Conservation (phyloP, 768 basidiomycete species). For the Strobilomyces confusus region DNA sequence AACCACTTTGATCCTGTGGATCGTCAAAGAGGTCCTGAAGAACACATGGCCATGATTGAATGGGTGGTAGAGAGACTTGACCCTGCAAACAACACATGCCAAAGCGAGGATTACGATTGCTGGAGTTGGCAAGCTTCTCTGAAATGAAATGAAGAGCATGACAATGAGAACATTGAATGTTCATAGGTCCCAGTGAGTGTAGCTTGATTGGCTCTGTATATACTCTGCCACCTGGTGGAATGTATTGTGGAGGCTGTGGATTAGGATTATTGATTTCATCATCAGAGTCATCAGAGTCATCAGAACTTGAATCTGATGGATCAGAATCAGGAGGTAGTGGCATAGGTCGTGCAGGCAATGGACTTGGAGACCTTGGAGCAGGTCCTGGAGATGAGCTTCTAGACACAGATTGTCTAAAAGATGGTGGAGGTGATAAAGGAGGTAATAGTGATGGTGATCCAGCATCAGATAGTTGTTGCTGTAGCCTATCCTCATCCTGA, state of each 20-base stretch:
- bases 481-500: not conserved
- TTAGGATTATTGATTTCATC: not conserved
- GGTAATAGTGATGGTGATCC: too few relatives aligned
- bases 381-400: too few relatives aligned
- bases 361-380: too few relatives aligned
- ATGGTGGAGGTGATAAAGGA: too few relatives aligned
- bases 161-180: slow-evolving; percentile 10
- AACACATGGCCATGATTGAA: slow-evolving; percentile 17
- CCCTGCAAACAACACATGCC: slow-evolving; percentile 29
- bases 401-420: too few relatives aligned
- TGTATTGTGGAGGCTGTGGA: not conserved
- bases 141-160: slow-evolving; percentile 16
- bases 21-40: slow-evolving; percentile 15
- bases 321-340: not conserved
- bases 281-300: not conserved
- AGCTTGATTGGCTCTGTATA: slow-evolving; percentile 10
- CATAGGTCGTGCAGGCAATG: too few relatives aligned
- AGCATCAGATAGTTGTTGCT: not conserved
- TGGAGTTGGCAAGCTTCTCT: slow-evolving; percentile 8
- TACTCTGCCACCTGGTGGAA: slow-evolving; percentile 8
- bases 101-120: slow-evolving; percentile 9
- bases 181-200: slow-evolving; percentile 5
- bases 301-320: not conserved
- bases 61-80: slow-evolving; percentile 17
- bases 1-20: slow-evolving; percentile 7